phyloP scores from a whole-genome alignment of 805 yeast species.

The Kockiozyma suomiensis region DNA sequence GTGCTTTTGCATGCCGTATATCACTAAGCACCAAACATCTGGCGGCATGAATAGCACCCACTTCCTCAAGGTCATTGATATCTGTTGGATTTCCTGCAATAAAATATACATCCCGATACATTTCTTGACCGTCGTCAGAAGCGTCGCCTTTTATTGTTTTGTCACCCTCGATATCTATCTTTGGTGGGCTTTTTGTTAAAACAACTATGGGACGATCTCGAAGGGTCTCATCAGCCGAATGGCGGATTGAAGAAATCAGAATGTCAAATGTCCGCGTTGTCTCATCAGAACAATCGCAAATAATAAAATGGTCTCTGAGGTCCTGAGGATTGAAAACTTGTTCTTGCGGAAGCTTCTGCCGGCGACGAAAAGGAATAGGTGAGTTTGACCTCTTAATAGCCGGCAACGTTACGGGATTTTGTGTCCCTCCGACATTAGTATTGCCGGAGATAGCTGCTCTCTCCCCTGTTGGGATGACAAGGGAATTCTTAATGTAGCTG shows the following conservation, averaged over 20 bases:
- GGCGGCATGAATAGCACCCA: slow-evolving; percentile 11
- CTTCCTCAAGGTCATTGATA: slow-evolving; percentile 12
- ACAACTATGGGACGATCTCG: slow-evolving; percentile 2
- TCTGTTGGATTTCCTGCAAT: slow-evolving; percentile 19
- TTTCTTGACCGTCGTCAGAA: not conserved
- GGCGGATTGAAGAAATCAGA: slow-evolving; percentile 11
- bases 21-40: slow-evolving; percentile 17
- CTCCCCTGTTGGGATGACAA: not conserved
- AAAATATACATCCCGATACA: slow-evolving; percentile 10
- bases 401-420: not conserved
- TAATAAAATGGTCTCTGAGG: slow-evolving; percentile 7
- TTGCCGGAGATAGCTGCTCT: not conserved
- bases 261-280: slow-evolving; percentile 13
- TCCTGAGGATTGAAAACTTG: not conserved
- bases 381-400: not conserved
- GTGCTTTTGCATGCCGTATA: slow-evolving; percentile 1
- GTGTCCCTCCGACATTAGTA: not conserved
- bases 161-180: not conserved
- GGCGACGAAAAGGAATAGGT: not conserved
- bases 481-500: not conserved
- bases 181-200: slow-evolving; percentile 6
- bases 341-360: not conserved
- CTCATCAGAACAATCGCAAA: slow-evolving; percentile 21
- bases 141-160: not conserved
- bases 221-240: slow-evolving; percentile 2